Percentiles rank a stretch among this genome's conserved stretches.
Conservation (phyloP, 192 early-diverging fungal species). For the Gryganskiella cystojenkinii region DNA sequence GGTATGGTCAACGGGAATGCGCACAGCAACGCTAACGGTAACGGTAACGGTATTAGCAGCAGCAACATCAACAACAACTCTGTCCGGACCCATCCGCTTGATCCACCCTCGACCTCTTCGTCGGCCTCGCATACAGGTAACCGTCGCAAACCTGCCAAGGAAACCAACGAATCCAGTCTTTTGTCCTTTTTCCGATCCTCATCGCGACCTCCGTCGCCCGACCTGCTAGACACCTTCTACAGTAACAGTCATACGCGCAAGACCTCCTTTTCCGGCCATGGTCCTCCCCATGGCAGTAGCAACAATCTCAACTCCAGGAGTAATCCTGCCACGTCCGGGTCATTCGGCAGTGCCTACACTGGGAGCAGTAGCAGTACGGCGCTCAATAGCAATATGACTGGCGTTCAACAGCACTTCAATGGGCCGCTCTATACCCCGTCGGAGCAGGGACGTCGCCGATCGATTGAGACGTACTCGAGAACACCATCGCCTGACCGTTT, state of each 20-base stretch:
- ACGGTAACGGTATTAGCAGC: neutral
- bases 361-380: conserved; percentile 3
- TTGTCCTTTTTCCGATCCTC: conserved; percentile 38
- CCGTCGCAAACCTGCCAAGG: conserved; percentile 18
- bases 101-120: neutral
- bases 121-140: neutral
- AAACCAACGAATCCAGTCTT: conserved; percentile 25
- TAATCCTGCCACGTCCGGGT: conserved; percentile 7
- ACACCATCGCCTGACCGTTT: conserved; percentile 28
- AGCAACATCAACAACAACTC: neutral
- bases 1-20: too few relatives aligned
- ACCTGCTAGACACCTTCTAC: conserved; percentile 12
- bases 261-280: conserved; percentile 29
- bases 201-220: conserved; percentile 43
- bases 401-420: conserved; percentile 11
- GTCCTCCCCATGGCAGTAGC: neutral
- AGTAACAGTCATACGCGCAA: conserved; percentile 30
- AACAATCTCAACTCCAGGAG: conserved; percentile 12
- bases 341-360: conserved; percentile 14
- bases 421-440: neutral
- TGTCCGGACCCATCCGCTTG: conserved; percentile 15
- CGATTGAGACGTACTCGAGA: conserved; percentile 36
- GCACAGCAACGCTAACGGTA: conserved; percentile 8
- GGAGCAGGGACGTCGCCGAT: conserved; percentile 24
- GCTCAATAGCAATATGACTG: conserved; percentile 1